Evolutionary conservation across 805 yeast species (phyloP).

Genomic region (Teunomyces stri): DNA sequence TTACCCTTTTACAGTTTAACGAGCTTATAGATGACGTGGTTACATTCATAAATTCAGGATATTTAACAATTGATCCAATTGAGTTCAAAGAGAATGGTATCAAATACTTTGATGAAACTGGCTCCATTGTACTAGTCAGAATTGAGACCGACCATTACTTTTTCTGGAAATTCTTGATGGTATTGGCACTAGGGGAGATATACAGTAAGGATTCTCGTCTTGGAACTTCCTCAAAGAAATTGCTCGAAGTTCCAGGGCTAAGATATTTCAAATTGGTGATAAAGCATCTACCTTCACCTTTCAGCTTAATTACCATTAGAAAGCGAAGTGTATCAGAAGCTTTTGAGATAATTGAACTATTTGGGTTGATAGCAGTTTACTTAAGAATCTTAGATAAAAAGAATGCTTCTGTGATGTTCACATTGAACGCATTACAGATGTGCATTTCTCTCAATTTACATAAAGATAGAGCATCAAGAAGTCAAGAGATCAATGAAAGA

Average conservation of each 20-base stretch:
- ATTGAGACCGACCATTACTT: conserved; percentile 12
- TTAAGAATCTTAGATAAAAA: conserved; percentile 26
- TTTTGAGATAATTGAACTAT: conserved; percentile 22
- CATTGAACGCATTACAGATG: conserved; percentile 24
- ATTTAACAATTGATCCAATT: conserved; percentile 21
- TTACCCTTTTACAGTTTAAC: not conserved
- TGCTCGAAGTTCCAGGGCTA: conserved; percentile 19
- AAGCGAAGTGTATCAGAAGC: conserved; percentile 10
- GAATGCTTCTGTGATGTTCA: conserved; percentile 22
- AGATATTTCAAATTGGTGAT: conserved; percentile 19
- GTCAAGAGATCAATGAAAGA: conserved; percentile 7
- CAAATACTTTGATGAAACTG: conserved; percentile 13
- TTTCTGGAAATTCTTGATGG: conserved; percentile 18
- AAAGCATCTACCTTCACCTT: conserved; percentile 18
- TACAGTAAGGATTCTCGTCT: conserved; percentile 14
- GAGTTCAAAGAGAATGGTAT: conserved; percentile 13
- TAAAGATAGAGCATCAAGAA: conserved; percentile 12
- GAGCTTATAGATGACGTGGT: conserved; percentile 15
- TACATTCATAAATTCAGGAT: conserved; percentile 22
- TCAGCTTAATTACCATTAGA: conserved; percentile 14
- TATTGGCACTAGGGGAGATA: conserved; percentile 22
- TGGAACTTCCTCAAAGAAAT: not conserved
- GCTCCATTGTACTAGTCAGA: conserved; percentile 2
- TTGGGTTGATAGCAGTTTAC: conserved; percentile 23
- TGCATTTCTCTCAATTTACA: conserved; percentile 26